phyloP scores from a whole-genome alignment of 768 basidiomycete species.

The Boletus huronensis region DNA sequence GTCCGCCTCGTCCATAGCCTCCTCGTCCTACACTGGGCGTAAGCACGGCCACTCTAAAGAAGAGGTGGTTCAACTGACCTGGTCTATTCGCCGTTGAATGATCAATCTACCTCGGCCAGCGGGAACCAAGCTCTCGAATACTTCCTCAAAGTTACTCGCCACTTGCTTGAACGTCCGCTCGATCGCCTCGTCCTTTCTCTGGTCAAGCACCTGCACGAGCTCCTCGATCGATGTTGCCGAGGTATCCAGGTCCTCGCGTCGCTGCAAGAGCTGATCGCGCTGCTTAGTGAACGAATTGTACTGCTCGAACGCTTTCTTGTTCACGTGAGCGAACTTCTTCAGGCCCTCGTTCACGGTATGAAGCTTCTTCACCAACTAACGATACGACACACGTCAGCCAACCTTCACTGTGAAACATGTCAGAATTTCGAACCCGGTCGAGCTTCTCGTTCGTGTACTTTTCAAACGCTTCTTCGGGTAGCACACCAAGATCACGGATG shows the following conservation, averaged over 20 bases:
- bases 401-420: not conserved
- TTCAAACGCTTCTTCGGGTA: constrained; percentile 96
- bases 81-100: constrained; percentile 88
- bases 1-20: constrained; percentile 64
- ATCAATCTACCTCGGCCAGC: constrained; percentile 88
- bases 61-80: constrained; percentile 38
- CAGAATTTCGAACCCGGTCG: constrained; percentile 64
- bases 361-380: constrained; percentile 88
- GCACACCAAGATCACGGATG: constrained; percentile 92
- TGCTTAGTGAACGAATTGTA: constrained; percentile 98
- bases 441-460: constrained; percentile 87
- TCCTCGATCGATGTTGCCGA: constrained; percentile 89
- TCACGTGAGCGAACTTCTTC: constrained; percentile 97
- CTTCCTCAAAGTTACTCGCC: constrained; percentile 93
- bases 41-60: not conserved
- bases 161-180: constrained; percentile 99
- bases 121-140: constrained; percentile 94
- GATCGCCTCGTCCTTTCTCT: constrained; percentile 97
- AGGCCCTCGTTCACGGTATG: constrained; percentile 88
- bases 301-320: constrained; percentile 99
- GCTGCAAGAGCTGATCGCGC: constrained; percentile 81
- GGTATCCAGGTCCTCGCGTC: constrained; percentile 88
- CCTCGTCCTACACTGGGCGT: constrained; percentile 51
- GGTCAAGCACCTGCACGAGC: constrained; percentile 89
- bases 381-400: constrained; percentile 3